Base-by-base conservation (phyloP, 1,284 basidiomycete genomes). In the Ganoderma lingzhi region DNA sequence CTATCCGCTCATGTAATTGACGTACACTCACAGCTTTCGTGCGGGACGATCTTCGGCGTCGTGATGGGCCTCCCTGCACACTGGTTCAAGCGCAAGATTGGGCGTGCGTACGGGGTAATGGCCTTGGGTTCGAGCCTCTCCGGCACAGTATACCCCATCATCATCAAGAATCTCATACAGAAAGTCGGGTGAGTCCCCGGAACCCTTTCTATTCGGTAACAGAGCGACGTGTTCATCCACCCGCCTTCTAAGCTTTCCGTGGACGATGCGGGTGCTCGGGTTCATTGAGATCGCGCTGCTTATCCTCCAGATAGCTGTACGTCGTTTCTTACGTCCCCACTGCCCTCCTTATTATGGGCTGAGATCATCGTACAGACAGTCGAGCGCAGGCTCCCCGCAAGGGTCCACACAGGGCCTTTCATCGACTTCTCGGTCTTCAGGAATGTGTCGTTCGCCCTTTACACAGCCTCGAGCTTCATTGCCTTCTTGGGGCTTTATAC, bases 401-500 rank as follows among this genome's bases (percentile, higher is more conserved):
- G 81, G 60, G 80, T 84, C 41, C 76, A 83, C 9, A 71, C 81
- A 0, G 88, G 88, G 1, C 86, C 87, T 0, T 77, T 90, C 10
- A 78, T 90, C 71, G 87, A 88, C 70, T 74, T 84, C 17, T 73
- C 75, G 4, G 84, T 83, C 2, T 89, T 90, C 80, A 86, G 82
- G 73, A 81, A 79, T 12, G 74, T 78, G 0, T 78, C 85, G 0
- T 89, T 83, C 74, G 74, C 82, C 3, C 65, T 83, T 0, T 88
- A 87, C 73, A 82, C 81, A 61, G 9, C 82, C 3, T 82, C 87
- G 0, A 82, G 82, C 1, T 78, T 86, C 58, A 74, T 86, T 8
- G 78, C 81, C 0, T 91, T 88, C 78, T 80, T 92, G 9, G 90
- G 90, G 14, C 76, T 91, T 23, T 92, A 88, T 75, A 91, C 89